Evolutionary conservation across 768 basidiomycete genomes (phyloP).

Genomic region (Exidia glandulosa): DNA sequence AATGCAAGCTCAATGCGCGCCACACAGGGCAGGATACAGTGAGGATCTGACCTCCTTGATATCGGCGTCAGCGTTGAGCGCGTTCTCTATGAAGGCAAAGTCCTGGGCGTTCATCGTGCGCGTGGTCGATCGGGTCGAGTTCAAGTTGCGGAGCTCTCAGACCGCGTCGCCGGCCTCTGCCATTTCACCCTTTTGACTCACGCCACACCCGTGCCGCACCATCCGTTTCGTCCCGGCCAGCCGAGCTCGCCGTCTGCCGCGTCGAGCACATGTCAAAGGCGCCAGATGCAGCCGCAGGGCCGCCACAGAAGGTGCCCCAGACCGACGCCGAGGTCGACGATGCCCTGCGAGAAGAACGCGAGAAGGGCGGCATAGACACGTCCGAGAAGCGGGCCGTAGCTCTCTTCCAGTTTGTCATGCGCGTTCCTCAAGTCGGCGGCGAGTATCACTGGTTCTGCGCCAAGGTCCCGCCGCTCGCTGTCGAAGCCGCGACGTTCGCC

Average conservation of each 20-base stretch:
- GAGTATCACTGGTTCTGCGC: conserved; percentile 75
- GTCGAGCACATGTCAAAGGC: too few species aligned
- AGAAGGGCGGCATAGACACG: too few species aligned
- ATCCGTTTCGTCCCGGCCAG: too few species aligned
- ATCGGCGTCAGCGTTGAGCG: conserved; percentile 54
- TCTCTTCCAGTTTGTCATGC: conserved; percentile 48
- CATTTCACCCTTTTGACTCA: too few species aligned
- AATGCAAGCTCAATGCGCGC: conserved; percentile 2
- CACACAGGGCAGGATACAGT: neutral
- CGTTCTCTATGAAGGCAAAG: conserved; percentile 43
- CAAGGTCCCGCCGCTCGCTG: conserved; percentile 40
- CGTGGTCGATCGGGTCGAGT: neutral
- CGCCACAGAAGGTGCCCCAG: too few species aligned
- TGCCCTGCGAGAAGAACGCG: too few species aligned
- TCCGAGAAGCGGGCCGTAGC: too few species aligned
- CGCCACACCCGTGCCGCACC: too few species aligned
- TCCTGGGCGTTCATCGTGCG: conserved; percentile 43
- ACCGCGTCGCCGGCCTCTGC: neutral
- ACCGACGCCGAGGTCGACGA: too few species aligned
- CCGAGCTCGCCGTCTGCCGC: too few species aligned
- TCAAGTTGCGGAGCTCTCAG: neutral
- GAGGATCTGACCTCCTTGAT: conserved; percentile 48
- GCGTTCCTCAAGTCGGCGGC: conserved; percentile 23
- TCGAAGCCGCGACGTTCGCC: conserved; percentile 68
- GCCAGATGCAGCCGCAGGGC: too few species aligned